Evolutionary conservation across 768 basidiomycete species (phyloP), one percentile per base, ranked within the genome.

Genomic region (Russula emetica): DNA sequence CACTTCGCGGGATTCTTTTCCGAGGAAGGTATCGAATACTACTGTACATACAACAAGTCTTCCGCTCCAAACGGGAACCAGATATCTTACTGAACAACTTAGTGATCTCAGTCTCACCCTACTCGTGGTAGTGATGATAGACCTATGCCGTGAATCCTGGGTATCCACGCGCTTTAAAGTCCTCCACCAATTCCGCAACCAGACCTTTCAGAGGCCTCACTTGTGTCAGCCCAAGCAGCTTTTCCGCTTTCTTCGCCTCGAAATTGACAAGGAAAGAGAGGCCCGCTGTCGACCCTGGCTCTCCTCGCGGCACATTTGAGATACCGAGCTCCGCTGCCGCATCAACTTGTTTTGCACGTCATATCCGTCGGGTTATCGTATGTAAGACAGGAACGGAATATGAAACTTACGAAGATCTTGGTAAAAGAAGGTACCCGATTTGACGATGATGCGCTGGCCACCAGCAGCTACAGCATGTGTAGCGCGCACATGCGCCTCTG

Each of bases 161-260:
- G 55, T 64, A 64, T 11, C 63, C 53, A 22, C 63, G 63, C n/a
- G 52, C 53, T 40, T 42, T 59, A 40, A 64, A 64, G 28, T 64
- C 62, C n/a, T 47, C 57, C 1, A 58, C 57, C 3, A 57, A 53
- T 42, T 59, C 57, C 14, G 52, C 45, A 20, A 63, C 38, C 4
- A 59, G 8, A 22, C 59, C 62, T n/a, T 47, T 59, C 20, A 63
- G 26, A 22, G 52, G 11, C n/a, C 26, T 55, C 3, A 28, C 28
- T n/a, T 34, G 26, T 8, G 32, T 55, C 52, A 64, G n/a, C 13
- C 58, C 58, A 14, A 64, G 52, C 45, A 59, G 36, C 9, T 64
- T 57, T 28, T 59, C 58, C 7, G 53, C 63, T 14, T 64, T 64
- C 9, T 32, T 64, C 20, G 58, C 24, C n/a, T 49, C n/a, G 14